Evolutionary conservation across 371 early-diverging fungal species (phyloP).

Genomic region (Amoeboradix gromovi): DNA sequence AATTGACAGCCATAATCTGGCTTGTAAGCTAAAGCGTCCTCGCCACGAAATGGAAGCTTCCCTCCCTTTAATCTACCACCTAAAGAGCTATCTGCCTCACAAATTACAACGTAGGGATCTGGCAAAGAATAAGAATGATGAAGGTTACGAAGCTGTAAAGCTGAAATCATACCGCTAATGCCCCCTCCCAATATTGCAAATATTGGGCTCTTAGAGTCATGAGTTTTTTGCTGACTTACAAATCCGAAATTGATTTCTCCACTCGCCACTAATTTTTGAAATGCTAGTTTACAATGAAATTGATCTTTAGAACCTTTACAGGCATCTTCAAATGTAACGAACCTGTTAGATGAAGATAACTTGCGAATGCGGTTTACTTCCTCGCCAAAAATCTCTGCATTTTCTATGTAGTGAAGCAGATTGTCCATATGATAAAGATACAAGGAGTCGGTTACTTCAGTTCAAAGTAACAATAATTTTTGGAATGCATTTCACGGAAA

Average conservation of each 20-base stretch:
- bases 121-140: not conserved
- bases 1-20: not conserved
- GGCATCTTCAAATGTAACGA: not conserved
- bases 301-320: not conserved
- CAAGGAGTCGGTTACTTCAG: too few relatives aligned
- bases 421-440: too few relatives aligned
- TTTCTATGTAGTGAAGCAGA: too few relatives aligned
- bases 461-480: too few relatives aligned
- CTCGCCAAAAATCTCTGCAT: too few relatives aligned
- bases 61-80: not conserved
- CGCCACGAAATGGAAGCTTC: not conserved
- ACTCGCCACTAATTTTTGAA: not conserved
- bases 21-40: not conserved
- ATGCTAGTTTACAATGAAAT: not conserved
- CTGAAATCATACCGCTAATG: not conserved
- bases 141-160: not conserved
- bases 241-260: not conserved
- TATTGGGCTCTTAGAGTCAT: not conserved
- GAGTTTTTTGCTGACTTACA: not conserved
- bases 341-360: not conserved
- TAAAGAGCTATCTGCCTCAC: not conserved
- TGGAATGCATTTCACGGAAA: too few relatives aligned
- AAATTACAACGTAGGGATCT: not conserved
- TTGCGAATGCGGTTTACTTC: not conserved
- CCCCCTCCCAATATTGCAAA: not conserved